These are phyloP conservation scores for Microcyclosporella mali DNA, from an alignment of 2,329 filamentous ascomycete genomes.

Conservation along the genomic window DNA sequence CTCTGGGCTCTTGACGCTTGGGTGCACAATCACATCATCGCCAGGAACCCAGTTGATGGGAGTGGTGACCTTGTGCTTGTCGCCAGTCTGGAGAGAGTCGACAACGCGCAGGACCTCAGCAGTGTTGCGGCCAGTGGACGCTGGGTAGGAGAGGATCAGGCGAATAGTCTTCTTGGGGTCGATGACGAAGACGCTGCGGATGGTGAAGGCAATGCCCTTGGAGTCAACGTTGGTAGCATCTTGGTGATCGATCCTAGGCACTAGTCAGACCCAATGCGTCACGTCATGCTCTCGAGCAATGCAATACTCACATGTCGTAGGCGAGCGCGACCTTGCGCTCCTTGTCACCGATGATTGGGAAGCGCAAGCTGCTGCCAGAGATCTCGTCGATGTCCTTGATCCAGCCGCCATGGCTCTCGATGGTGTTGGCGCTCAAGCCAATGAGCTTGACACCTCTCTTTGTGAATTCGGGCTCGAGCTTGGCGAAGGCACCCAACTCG, in stretches of 20 bases:
- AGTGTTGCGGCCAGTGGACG: constrained; percentile 53
- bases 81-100: constrained; percentile 50
- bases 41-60: constrained; percentile 57
- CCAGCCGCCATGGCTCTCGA: constrained; percentile 46
- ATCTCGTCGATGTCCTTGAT: constrained; percentile 51
- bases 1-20: constrained; percentile 51
- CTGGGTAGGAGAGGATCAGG: constrained; percentile 55
- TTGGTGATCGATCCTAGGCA: constrained; percentile 44
- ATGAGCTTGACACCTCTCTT: constrained; percentile 59
- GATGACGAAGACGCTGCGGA: constrained; percentile 60
- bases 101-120: constrained; percentile 48
- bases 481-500: constrained; percentile 58
- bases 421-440: constrained; percentile 48
- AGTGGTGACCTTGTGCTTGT: constrained; percentile 55
- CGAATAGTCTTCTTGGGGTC: constrained; percentile 61
- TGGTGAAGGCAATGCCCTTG: constrained; percentile 56
- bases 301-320: constrained; percentile 45
- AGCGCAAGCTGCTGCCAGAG: constrained; percentile 41
- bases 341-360: constrained; percentile 51
- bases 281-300: background rate
- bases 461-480: constrained; percentile 58
- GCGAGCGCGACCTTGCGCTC: constrained; percentile 46
- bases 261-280: constrained; percentile 6
- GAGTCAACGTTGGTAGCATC: constrained; percentile 54
- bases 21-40: constrained; percentile 58